Base-by-base conservation (phyloP, 768 basidiomycete species). In the Mrakia blollopis region DNA sequence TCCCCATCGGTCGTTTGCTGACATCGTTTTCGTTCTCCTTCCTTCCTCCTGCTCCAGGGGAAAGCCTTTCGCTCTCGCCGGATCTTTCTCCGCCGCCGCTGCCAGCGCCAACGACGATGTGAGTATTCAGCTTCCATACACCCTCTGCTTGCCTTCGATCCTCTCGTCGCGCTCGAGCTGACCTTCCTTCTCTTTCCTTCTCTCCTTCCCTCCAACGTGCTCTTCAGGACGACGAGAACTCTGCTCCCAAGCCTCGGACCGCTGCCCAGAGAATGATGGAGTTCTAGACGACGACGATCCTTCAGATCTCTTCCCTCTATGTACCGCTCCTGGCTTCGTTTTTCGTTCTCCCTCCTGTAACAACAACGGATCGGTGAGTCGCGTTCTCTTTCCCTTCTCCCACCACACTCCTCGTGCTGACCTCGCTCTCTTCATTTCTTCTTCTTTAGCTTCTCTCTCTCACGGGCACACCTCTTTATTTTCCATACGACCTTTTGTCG, bases 31-130 rank as follows among this genome's bases (percentile, higher is more conserved):
- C 11, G 14, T 21, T 62, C 54, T 4, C 7, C 54, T 32, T 39
- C 54, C 75, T 28, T 37, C 62, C 30, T 39, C 41, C 47, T 50
- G 3, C n/a, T 61, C 10, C 78, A 82, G 81, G 78, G 81, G 81
- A 50, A 81, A 81, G 78, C 81, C 81, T 32, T 73, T 81, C 41
- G 80, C 80, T 23, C 80, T 82, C 67, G 79, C 80, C 28, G 77
- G 77, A 25, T 80, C 80, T 2, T 82, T 82, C 79, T 73, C 72
- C 37, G 73, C 73, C 32, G 73, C 65, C n/a, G 73, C 35, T 30
- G 73, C 62, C 28, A 41, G 28, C 16, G 73, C 63, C 21, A 50
- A 50, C 47, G 60, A 74, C 63, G 73, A 74, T 52, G 73, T 72
- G 39, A 32, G 72, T 60, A n/a, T 23, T n/a, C n/a, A n/a, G 65